Base-by-base conservation (phyloP, 2,329 filamentous ascomycete species). In the Claviceps purpurea region DNA sequence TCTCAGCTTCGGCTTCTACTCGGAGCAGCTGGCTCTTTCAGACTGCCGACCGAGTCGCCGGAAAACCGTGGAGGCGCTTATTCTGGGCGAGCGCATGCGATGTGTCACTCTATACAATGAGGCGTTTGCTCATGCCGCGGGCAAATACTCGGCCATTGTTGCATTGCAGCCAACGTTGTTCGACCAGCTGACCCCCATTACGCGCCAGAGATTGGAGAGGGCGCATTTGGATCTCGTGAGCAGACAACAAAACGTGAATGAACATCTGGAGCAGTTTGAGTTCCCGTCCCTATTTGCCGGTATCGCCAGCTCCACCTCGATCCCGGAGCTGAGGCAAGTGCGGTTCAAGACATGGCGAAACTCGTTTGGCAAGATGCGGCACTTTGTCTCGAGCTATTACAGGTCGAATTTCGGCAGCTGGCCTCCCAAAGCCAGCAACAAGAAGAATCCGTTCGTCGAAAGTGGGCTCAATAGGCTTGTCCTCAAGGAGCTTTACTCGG, bases 251-350 rank as follows among this genome's bases (percentile, higher is more conserved):
- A 82, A 77, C 50, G 79, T 89, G 57, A 84, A 87, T 57, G 70
- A 73, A 37, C 84, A 87, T 44, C 72, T 97, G n/a, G 82, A 87
- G 53, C 81, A 89, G 55, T 97, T 97, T 59, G 88, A 96, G 37
- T 96, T 95, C 60, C 89, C 90, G 0, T 86, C 87, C 0, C 72
- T 97, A 5, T 97, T 95, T 63, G 81, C 89, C 0, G 93, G 93
- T 38, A 81, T 89, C 57, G 91, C 88, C 62, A 89, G 84, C 65
- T 95, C 89, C 3, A 90, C 84, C 11, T 88, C 85, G 1, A 78
- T 81, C 22, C 75, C 76, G 1, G 89, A 95, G 65, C 82, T 87
- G 56, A 90, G 84, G 64, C 72, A 81, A 18, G 79, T 95, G 44
- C 82, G 84, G 22, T 97, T 94, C 72, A 89, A 89, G 65, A 77